Evolutionary conservation across 2,329 filamentous ascomycete genomes (phyloP).

Genomic region (Fusarium phyllophilum): DNA sequence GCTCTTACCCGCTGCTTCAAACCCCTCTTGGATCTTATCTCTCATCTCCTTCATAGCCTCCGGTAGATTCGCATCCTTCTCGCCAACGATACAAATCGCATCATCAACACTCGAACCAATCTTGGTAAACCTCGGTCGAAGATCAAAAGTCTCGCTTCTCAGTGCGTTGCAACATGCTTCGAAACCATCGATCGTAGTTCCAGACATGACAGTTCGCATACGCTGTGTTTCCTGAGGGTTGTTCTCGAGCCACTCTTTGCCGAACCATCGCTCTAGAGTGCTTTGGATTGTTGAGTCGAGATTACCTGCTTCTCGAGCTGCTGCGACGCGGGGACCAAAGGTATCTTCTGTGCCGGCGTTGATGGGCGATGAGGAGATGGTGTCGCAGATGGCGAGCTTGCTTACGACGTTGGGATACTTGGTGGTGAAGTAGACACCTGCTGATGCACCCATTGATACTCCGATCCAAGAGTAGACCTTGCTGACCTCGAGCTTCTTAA

Average conservation of each 20-base stretch:
- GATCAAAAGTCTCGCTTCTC: slow-evolving; percentile 50
- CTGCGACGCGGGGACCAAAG: slow-evolving; percentile 50
- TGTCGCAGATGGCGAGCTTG: slow-evolving; percentile 54
- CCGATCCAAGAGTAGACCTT: slow-evolving; percentile 55
- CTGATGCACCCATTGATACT: slow-evolving; percentile 57
- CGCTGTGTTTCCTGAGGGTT: slow-evolving; percentile 50
- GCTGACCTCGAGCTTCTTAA: slow-evolving; percentile 46
- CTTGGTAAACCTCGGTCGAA: slow-evolving; percentile 48
- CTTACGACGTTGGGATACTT: slow-evolving; percentile 52
- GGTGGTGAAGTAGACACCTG: slow-evolving; percentile 52
- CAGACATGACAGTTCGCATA: slow-evolving; percentile 50
- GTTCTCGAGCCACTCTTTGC: slow-evolving; percentile 48
- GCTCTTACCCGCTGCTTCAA: slow-evolving; percentile 41
- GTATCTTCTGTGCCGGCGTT: slow-evolving; percentile 50
- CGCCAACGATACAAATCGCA: slow-evolving; percentile 53
- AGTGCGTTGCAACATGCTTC: slow-evolving; percentile 55
- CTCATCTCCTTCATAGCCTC: slow-evolving; percentile 53
- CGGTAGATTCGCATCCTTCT: slow-evolving; percentile 55
- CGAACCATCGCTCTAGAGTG: slow-evolving; percentile 56
- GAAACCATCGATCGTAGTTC: slow-evolving; percentile 53
- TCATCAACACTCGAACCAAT: slow-evolving; percentile 50
- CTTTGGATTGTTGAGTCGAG: slow-evolving; percentile 46
- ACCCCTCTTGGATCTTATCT: slow-evolving; percentile 48
- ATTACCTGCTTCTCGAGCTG: slow-evolving; percentile 47
- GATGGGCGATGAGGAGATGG: slow-evolving; percentile 52